A percentile compares a stretch with the other conserved stretches of the same genome.
Evolutionary conservation across 2,329 filamentous ascomycete genomes (phyloP).

Genomic region (Aspergillus spinulosporus): DNA sequence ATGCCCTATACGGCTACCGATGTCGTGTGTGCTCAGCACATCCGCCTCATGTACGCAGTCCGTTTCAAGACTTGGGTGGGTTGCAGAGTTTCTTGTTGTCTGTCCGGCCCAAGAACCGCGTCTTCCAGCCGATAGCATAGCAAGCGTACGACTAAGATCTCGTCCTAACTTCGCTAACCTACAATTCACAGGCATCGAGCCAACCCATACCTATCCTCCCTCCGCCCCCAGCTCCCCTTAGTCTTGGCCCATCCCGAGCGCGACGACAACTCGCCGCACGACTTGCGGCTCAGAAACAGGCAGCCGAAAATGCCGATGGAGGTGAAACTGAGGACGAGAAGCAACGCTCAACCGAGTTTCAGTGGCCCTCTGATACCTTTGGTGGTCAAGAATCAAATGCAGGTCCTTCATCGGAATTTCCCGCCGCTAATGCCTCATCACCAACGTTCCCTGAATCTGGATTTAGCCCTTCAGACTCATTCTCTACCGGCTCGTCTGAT

Average conservation of each 20-base stretch:
- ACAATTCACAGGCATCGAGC: slow-evolving; percentile 32
- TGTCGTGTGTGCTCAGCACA: slow-evolving; percentile 4
- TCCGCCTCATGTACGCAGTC: slow-evolving; percentile 1
- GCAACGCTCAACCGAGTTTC: slow-evolving; percentile 25
- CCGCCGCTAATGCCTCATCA: slow-evolving; percentile 30
- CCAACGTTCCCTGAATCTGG: slow-evolving; percentile 40
- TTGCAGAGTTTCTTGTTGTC: slow-evolving; percentile 14
- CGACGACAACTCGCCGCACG: slow-evolving; percentile 84
- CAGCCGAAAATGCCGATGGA: slow-evolving; percentile 44
- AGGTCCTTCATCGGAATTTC: slow-evolving; percentile 32
- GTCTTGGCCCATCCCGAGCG: slow-evolving; percentile 81
- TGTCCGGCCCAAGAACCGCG: background rate
- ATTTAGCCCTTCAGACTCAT: slow-evolving; percentile 42
- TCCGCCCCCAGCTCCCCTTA: slow-evolving; percentile 73
- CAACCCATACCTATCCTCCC: slow-evolving; percentile 47
- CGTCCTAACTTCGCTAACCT: slow-evolving; percentile 19
- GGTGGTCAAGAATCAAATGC: slow-evolving; percentile 39
- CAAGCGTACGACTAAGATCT: background rate
- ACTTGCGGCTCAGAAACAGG: slow-evolving; percentile 70
- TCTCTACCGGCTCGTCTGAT: slow-evolving; percentile 45
- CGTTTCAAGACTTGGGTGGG: slow-evolving; percentile 6
- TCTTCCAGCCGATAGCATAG: background rate
- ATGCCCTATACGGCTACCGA: background rate
- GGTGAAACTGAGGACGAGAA: slow-evolving; percentile 25
- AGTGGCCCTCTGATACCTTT: slow-evolving; percentile 41